A percentile compares a stretch with the other conserved stretches of the same genome.
phyloP scores from a whole-genome alignment of 805 yeast species.

The Lachancea dasiensis region DNA sequence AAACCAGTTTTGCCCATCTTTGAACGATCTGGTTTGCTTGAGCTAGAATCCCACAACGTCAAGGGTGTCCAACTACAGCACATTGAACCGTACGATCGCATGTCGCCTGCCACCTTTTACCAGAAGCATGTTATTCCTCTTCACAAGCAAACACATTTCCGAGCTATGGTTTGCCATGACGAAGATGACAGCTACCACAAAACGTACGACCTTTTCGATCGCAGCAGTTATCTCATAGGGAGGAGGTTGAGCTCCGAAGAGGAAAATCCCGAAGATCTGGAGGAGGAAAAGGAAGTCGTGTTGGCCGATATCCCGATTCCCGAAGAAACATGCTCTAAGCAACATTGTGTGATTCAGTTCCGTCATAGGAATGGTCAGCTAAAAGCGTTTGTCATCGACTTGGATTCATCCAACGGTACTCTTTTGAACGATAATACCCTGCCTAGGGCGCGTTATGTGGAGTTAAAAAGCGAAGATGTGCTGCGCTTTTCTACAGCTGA shows the following conservation, averaged over 20 bases:
- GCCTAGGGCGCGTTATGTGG: conserved; percentile 39
- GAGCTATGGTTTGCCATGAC: conserved; percentile 28
- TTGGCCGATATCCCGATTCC: conserved; percentile 36
- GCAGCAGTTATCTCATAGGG: conserved; percentile 34
- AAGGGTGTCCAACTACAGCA: conserved; percentile 36
- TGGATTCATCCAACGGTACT: conserved; percentile 46
- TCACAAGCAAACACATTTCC: conserved; percentile 19
- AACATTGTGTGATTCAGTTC: conserved; percentile 47
- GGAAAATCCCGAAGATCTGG: conserved; percentile 5
- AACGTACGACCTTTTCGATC: conserved; percentile 24
- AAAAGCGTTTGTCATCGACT: conserved; percentile 40
- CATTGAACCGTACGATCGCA: conserved; percentile 34
- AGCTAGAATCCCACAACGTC: conserved; percentile 35
- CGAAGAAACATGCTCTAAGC: conserved; percentile 37
- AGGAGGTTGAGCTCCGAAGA: conserved; percentile 21
- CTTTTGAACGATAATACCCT: conserved; percentile 36
- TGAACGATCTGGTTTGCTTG: conserved; percentile 39
- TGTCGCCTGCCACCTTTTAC: conserved; percentile 22
- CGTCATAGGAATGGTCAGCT: conserved; percentile 21
- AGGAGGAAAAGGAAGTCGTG: conserved; percentile 17
- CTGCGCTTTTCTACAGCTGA: conserved; percentile 35
- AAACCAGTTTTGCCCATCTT: conserved; percentile 25
- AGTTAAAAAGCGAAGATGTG: conserved; percentile 38
- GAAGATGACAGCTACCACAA: conserved; percentile 21
- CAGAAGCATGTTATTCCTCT: conserved; percentile 15